Conservation (phyloP, 805 yeast genomes). For the Priceomyces fermenticarens region DNA sequence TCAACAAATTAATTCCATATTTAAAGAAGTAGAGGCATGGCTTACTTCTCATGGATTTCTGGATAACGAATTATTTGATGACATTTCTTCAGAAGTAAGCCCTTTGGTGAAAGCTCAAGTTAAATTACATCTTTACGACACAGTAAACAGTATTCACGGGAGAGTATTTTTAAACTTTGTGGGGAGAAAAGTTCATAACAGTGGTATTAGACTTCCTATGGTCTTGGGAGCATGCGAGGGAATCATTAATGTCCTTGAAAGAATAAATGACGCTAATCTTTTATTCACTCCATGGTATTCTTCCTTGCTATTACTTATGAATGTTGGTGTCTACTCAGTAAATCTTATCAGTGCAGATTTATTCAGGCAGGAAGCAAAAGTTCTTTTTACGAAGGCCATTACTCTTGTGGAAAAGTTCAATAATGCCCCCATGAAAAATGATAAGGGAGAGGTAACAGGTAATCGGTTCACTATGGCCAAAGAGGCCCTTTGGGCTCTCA, state of each 20-base stretch:
- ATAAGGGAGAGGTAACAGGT: constrained; percentile 25
- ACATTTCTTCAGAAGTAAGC: constrained; percentile 9
- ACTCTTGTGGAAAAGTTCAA: constrained; percentile 18
- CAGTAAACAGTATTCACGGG: constrained; percentile 35
- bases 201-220: constrained; percentile 28
- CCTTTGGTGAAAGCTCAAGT: constrained; percentile 33
- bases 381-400: constrained; percentile 21
- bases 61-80: constrained; percentile 11
- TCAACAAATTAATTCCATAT: constrained; percentile 30
- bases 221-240: constrained; percentile 29
- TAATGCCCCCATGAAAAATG: constrained; percentile 29
- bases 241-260: constrained; percentile 25
- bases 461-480: constrained; percentile 49
- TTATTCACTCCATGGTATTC: constrained; percentile 53
- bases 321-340: constrained; percentile 40
- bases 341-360: constrained; percentile 44
- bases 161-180: constrained; percentile 27
- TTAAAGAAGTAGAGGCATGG: constrained; percentile 29
- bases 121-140: constrained; percentile 37
- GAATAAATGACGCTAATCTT: constrained; percentile 23
- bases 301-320: constrained; percentile 42
- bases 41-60: constrained; percentile 31
- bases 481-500: constrained; percentile 63
- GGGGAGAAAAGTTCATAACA: constrained; percentile 28
- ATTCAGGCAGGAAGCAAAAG: constrained; percentile 19